phyloP scores from a whole-genome alignment of 2,329 filamentous ascomycete genomes.

The Magnaporthiopsis rhizophila region DNA sequence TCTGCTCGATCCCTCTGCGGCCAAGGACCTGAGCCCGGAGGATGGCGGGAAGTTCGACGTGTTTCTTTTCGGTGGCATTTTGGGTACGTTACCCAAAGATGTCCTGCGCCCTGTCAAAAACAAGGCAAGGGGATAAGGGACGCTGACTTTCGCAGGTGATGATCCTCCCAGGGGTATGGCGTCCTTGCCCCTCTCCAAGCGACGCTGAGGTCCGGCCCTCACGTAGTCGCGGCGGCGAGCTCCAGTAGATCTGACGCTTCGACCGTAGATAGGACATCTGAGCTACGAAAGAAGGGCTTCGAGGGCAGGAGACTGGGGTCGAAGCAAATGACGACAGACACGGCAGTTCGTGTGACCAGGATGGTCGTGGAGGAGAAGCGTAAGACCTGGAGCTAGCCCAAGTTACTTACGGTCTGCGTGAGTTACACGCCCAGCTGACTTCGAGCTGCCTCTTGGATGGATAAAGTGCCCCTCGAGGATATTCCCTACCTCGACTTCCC shows the following conservation, averaged over 20 bases:
- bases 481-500: slow-evolving; percentile 82
- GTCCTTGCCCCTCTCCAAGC: background rate
- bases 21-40: slow-evolving; percentile 69
- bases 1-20: slow-evolving; percentile 78
- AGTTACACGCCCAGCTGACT: background rate
- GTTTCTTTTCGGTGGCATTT: slow-evolving; percentile 92
- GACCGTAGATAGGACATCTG: slow-evolving; percentile 76
- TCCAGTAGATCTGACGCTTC: slow-evolving; percentile 5
- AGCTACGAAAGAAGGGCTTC: slow-evolving; percentile 90
- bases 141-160: slow-evolving; percentile 53
- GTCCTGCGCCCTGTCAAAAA: background rate
- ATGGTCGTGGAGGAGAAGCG: slow-evolving; percentile 80
- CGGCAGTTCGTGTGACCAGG: slow-evolving; percentile 86
- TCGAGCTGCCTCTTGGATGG: background rate
- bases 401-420: background rate
- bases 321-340: slow-evolving; percentile 97
- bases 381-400: slow-evolving; percentile 32
- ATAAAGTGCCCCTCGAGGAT: slow-evolving; percentile 63
- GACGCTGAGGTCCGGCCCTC: too few relatives aligned
- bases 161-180: slow-evolving; percentile 75
- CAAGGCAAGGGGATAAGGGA: too few relatives aligned
- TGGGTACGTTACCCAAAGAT: slow-evolving; percentile 53
- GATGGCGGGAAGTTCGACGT: slow-evolving; percentile 80
- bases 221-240: background rate
- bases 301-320: slow-evolving; percentile 79